phyloP scores from a whole-genome alignment of 2,329 filamentous ascomycete species.

The Colletotrichum spaethianum region DNA sequence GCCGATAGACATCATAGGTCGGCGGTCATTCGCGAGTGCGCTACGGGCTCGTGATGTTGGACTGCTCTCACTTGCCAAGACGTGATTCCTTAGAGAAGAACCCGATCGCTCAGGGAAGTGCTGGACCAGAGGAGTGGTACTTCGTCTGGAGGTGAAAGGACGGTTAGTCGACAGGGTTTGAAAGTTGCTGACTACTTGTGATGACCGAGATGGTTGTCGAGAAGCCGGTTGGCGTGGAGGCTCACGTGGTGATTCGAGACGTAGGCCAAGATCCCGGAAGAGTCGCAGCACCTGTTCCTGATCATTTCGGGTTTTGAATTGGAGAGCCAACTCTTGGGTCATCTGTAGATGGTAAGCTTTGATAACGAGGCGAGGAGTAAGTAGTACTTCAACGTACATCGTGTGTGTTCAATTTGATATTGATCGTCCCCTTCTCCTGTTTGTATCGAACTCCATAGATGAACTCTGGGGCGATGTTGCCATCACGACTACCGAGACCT shows the following conservation, averaged over 20 bases:
- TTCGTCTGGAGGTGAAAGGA: neutral
- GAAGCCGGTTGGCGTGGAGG: neutral
- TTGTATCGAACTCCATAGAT: slow-evolving; percentile 1
- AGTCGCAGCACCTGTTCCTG: neutral
- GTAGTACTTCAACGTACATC: neutral
- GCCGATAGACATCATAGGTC: neutral
- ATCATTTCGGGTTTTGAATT: slow-evolving; percentile 20
- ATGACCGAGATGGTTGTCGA: slow-evolving; percentile 1
- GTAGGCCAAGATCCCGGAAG: slow-evolving; percentile 1
- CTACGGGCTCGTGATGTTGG: neutral
- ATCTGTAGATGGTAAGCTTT: slow-evolving; percentile 2
- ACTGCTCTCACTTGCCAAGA: neutral
- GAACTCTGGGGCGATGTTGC: neutral
- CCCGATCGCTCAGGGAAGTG: neutral
- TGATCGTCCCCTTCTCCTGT: neutral
- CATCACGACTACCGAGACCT: slow-evolving; percentile 8
- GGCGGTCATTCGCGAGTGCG: neutral
- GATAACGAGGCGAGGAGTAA: neutral
- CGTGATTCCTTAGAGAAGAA: neutral
- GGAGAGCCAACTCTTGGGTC: neutral
- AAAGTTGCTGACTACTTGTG: neutral
- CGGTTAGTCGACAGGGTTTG: neutral
- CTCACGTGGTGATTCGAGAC: neutral
- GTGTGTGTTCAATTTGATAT: neutral
- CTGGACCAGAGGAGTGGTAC: neutral